Evolutionary conservation across 331 rosid genomes (phyloP), one percentile per base, ranked within the genome.

Genomic region (Acacia pycnantha): DNA sequence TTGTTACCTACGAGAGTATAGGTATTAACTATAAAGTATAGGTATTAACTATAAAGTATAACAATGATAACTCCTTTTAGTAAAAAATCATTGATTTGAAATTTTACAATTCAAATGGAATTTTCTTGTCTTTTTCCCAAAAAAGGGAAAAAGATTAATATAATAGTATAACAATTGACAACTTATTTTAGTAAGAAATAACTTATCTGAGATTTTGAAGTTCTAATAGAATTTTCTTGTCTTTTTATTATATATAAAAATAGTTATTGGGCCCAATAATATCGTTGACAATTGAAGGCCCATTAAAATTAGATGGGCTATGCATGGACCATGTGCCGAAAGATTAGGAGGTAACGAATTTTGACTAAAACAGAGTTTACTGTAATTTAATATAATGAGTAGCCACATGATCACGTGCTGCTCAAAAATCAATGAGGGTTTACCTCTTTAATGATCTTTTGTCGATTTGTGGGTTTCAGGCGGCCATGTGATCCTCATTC

Each of bases 361-460:
- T 77, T 83, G 79, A 77, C 69, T 81, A 43, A n/a, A 10, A 70
- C n/a, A 5, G 8, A 19, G 24, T 35, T 67, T 21, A 40, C 43
- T 19, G 26, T 73, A 59, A 59, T 59, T 59, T 12, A 62, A 62
- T 62, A 37, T 37, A 24, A 59, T 4, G 37, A 33, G 37, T 6
- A 79, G 81, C 68, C 86, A 82, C 83, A 86, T 88, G 86, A 65
- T 80, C 89, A 88, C 86, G 86, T 85, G 89, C 50, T 51, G 29
- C 77, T 73, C 65, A 77, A 68, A 66, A 75, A 81, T 78, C 87
- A 53, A 50, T n/a, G 75, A n/a, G 72, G 47, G 61, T 50, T 15
- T 18, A 31, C 12, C 44, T 31, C 40, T 64, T 68, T 68, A 41
- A 22, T 43, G 75, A 70, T 24, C 43, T 46, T 58, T 22, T 44